Conservation (phyloP, 2,329 filamentous ascomycete genomes). For the Rhynchosporium secalis region DNA sequence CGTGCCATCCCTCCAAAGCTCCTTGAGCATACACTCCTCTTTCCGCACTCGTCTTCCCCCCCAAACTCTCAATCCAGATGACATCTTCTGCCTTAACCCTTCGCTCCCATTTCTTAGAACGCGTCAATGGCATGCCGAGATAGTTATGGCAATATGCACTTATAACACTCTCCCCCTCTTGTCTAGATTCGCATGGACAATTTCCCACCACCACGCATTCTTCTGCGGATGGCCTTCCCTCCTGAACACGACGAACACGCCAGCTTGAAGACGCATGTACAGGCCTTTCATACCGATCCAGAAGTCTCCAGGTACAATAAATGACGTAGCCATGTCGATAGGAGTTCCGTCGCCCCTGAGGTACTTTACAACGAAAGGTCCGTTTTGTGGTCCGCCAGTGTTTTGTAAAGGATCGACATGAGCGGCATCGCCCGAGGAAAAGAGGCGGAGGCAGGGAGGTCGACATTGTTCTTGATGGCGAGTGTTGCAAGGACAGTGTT, state of each 20-base stretch:
- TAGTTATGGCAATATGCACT: no score
- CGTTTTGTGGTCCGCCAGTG: background rate
- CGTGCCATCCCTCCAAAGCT: background rate
- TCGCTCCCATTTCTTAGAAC: no score
- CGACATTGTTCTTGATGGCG: background rate
- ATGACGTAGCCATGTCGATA: background rate
- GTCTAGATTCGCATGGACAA: background rate
- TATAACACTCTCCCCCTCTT: background rate
- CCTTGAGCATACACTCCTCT: background rate
- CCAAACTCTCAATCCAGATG: constrained; percentile 6
- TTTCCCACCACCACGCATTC: constrained; percentile 8
- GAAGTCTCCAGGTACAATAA: background rate
- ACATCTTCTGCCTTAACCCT: background rate
- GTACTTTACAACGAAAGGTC: background rate
- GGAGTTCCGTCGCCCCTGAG: background rate
- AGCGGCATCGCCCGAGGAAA: background rate
- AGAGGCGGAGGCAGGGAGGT: background rate
- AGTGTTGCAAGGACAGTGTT: background rate
- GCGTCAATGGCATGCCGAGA: no score
- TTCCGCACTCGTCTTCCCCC: background rate
- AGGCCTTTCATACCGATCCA: background rate
- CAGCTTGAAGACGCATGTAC: background rate
- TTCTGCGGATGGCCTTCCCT: background rate
- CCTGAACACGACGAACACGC: constrained; percentile 2
- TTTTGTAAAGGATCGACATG: background rate